Evolutionary conservation across 1,139 yeast species (phyloP), one percentile per base, ranked within the genome.

Genomic region (Suhomyces ambrosiae): DNA sequence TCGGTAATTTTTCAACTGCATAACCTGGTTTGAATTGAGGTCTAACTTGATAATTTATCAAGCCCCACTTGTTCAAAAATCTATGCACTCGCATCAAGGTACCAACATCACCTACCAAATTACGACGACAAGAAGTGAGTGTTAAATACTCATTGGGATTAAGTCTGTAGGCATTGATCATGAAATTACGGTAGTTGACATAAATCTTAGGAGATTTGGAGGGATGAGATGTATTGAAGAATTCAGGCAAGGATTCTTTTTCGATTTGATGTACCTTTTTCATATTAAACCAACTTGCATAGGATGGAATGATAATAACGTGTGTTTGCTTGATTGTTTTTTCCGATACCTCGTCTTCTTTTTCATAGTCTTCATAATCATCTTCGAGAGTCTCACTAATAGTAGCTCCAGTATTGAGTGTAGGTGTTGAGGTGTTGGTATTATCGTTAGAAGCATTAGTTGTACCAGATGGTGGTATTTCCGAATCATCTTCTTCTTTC

Each of bases 71-170:
- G 56, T 81, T 90, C 47, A 94, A 71, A 56, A 94, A 92, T 46
- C 87, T 79, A 59, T 89, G 97, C 8, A 92, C 80, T 47, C 99
- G 76, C 78, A 92, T 80, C 44, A 94, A 76, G 1, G 96, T 84
- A 13, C 97, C 95, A 8, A 90, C 97, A 67, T 94, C 98, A 27
- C 98, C 98, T 15, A 89, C 94, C 45, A 94, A 74, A 55, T 90
- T 92, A 54, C 99, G 81, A 54, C 98, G 82, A 43, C 95, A 87
- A 0, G 97, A 94, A 0, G 98, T 92, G 38, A 89, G 85, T 0
- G 97, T 88, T 35, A 92, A 72, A 55, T 87, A 90, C 61, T 92
- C 98, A 53, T 84, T 82, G 10, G 98, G 98, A 58, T 92, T 90
- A 43, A 92, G 68, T 49, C 98, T 74, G 60, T 92, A 94, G 5